Base-by-base conservation (phyloP, 352 stramenopile species). In the Globisporangium paddicum region DNA sequence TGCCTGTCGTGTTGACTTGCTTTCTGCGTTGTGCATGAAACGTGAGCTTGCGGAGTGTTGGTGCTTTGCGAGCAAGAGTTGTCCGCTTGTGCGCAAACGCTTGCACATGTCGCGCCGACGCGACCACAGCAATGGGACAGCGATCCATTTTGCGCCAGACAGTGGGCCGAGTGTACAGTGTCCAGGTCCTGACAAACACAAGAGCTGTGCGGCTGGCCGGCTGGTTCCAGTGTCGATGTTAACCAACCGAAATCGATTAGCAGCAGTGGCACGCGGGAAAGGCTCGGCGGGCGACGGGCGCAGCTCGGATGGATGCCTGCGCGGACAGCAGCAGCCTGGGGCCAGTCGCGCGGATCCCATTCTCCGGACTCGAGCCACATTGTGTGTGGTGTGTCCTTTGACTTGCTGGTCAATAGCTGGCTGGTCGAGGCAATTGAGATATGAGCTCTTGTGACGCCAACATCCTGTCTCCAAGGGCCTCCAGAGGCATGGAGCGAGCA, bases 231-330 rank as follows among this genome's bases (percentile, higher is more conserved):
- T 44, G 38, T 21, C 38, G 38, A 44, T 18, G 38, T 21, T 18
- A 44, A 44, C 38, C 38, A 44, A 44, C 10, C 14, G 21, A 53
- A 40, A 54, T 58, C 52, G 52, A 58, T 58, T 58, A 58, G 52
- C 35, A 50, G 41, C 23, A 37, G 52, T 58, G 38, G 52, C 35
- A 58, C 28, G 25, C 18, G 25, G 35, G 25, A 58, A 47, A 49
- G 37, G 51, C 38, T 5, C 14, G 16, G 14, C 34, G 23, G 32
- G 34, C 11, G 8, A 37, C 13, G 8, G 13, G 32, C 13, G 32
- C 9, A 3, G 37, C 25, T 35, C 19, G 25, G 46, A 49, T 32
- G 21, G 44, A 37, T 51, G 46, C 7, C 8, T 53, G 48, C 10
- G 10, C 44, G 30, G 8, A 34, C 47, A 13, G 18, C 28, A 40